These are phyloP conservation scores for Brettanomyces anomalus DNA, from an alignment of 805 yeast species.

Conservation along the genomic window DNA sequence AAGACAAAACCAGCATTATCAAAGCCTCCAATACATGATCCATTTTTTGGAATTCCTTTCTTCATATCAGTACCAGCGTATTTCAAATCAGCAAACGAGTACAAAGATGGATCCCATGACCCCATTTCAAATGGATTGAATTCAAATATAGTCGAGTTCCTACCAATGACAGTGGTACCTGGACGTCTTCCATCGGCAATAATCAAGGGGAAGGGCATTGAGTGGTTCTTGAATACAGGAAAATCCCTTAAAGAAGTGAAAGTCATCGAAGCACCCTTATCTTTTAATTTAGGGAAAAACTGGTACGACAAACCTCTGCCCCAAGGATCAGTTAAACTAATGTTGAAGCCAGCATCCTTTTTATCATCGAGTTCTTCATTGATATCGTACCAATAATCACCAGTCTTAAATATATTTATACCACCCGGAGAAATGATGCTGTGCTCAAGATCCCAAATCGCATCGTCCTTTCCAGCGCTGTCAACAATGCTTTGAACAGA, in stretches of 20 bases:
- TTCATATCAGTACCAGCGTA: slow-evolving; percentile 61
- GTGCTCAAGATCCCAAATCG: slow-evolving; percentile 62
- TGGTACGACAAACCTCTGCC: slow-evolving; percentile 68
- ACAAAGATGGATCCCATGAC: slow-evolving; percentile 75
- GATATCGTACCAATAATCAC: slow-evolving; percentile 45
- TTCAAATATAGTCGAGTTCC: slow-evolving; percentile 63
- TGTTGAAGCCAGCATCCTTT: slow-evolving; percentile 54
- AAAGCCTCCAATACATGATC: slow-evolving; percentile 52
- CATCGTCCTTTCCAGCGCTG: slow-evolving; percentile 26
- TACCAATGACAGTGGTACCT: slow-evolving; percentile 41
- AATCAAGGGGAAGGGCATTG: slow-evolving; percentile 67
- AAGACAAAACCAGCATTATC: slow-evolving; percentile 77
- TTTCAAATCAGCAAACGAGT: slow-evolving; percentile 54
- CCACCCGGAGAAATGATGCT: slow-evolving; percentile 60
- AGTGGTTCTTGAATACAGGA: slow-evolving; percentile 49
- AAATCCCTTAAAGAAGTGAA: slow-evolving; percentile 50
- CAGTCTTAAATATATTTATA: slow-evolving; percentile 41
- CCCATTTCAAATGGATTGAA: slow-evolving; percentile 69
- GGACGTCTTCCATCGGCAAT: slow-evolving; percentile 64
- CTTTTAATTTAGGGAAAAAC: slow-evolving; percentile 51
- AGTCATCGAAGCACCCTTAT: slow-evolving; percentile 56
- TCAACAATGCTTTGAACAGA: slow-evolving; percentile 52
- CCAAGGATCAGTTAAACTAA: slow-evolving; percentile 74
- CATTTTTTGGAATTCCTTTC: slow-evolving; percentile 44
- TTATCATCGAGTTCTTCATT: slow-evolving; percentile 43